Percentiles rank a stretch among this genome's conserved stretches.
These are phyloP conservation scores for Aspergillus fijiensis DNA, from an alignment of 2,329 filamentous ascomycete species.

Conservation along the genomic window DNA sequence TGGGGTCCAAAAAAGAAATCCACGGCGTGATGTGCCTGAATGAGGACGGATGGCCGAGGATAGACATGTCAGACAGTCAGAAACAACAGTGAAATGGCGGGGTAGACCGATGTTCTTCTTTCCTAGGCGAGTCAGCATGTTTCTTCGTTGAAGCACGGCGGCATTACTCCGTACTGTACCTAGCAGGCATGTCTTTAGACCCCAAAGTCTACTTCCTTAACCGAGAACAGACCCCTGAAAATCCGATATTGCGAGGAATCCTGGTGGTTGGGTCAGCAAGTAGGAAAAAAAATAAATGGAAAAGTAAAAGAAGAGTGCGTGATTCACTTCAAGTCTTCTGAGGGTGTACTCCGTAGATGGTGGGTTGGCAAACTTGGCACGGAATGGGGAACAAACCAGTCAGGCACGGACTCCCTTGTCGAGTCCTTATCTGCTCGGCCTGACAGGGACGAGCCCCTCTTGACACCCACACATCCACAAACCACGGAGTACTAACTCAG, in stretches of 20 bases:
- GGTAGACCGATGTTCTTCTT: not conserved
- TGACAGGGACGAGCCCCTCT: not conserved
- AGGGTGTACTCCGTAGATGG: not conserved
- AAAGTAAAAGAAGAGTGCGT: not conserved
- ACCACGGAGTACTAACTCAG: not conserved
- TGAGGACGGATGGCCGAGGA: not conserved
- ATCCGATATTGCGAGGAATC: not conserved
- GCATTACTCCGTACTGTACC: not conserved
- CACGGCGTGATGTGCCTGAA: not conserved
- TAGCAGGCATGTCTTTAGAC: not conserved
- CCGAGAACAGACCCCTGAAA: not conserved
- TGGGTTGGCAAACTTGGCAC: not conserved
- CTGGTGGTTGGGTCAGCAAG: not conserved
- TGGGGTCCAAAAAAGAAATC: slow-evolving; percentile 5
- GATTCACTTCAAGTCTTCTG: not conserved
- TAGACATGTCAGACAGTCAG: not conserved
- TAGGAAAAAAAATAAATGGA: not conserved
- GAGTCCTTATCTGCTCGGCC: not conserved
- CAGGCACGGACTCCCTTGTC: not conserved
- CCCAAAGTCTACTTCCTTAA: not conserved
- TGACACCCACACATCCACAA: not conserved
- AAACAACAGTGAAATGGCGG: not conserved
- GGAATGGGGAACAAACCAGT: not conserved
- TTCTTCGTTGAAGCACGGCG: not conserved
- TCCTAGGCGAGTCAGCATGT: not conserved